phyloP scores from a whole-genome alignment of 257 asterid species.

The Gentiana dahurica region DNA sequence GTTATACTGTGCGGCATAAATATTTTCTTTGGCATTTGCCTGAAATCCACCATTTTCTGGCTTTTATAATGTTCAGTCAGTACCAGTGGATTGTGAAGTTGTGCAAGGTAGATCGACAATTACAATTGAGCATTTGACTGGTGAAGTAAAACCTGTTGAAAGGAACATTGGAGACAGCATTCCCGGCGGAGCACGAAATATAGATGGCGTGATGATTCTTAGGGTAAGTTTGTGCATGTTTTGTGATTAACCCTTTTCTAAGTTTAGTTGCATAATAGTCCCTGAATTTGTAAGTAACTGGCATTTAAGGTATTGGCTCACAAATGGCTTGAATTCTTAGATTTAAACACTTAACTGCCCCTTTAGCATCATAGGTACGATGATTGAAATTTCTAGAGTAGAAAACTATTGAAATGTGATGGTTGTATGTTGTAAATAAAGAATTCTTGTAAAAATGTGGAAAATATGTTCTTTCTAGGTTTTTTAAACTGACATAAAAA shows the following conservation, averaged over 20 bases:
- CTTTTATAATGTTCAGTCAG: conserved; percentile 55
- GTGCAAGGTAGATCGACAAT: conserved; percentile 86
- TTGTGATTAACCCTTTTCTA: background rate
- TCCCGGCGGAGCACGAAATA: conserved; percentile 97
- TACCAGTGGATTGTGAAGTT: conserved; percentile 97
- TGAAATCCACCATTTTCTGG: conserved; percentile 12
- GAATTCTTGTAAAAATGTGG: too few species aligned
- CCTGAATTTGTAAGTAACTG: too few species aligned
- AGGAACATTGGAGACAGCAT: conserved; percentile 78
- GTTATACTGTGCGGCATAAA: too few species aligned
- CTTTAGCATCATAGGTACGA: too few species aligned
- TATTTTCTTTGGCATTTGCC: conserved; percentile 9
- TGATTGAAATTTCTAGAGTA: too few species aligned
- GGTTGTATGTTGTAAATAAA: too few species aligned
- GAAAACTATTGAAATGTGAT: too few species aligned
- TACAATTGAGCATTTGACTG: conserved; percentile 92
- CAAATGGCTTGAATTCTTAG: too few species aligned
- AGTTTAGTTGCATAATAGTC: background rate
- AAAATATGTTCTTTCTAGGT: too few species aligned
- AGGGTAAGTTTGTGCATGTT: conserved; percentile 39
- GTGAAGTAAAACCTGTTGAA: conserved; percentile 84
- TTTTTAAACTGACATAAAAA: too few species aligned
- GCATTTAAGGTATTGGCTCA: too few species aligned
- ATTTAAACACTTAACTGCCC: too few species aligned
- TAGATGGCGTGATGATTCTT: conserved; percentile 96